Conservation (phyloP, 1,139 yeast species). For the Waltiozyma sp. region DNA sequence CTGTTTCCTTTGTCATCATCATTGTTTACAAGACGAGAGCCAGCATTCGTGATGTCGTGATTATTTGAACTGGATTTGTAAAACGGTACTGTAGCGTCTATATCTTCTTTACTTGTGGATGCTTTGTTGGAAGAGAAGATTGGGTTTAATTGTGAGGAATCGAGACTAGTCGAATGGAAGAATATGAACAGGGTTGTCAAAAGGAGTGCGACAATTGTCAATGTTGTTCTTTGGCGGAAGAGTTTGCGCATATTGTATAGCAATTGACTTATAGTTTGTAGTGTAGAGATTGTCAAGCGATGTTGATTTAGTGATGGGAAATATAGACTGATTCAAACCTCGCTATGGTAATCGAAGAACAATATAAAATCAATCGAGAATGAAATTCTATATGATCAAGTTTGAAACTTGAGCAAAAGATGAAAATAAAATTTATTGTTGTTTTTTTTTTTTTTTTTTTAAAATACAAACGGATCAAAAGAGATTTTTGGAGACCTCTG, state of each 20-base stretch:
- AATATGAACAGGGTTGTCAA: background rate
- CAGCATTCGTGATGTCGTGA: slow-evolving; percentile 5
- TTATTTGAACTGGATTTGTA: slow-evolving; percentile 8
- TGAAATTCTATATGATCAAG: no score
- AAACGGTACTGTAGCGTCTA: slow-evolving; percentile 15
- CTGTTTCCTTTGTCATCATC: slow-evolving; percentile 5
- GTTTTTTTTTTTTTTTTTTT: no score
- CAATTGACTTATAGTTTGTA: background rate
- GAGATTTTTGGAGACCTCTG: no score
- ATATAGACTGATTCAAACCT: no score
- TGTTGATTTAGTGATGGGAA: no score
- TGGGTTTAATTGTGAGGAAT: background rate
- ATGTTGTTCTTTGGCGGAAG: background rate
- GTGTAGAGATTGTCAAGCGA: background rate
- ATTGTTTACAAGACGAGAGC: slow-evolving; percentile 2
- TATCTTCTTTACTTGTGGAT: background rate
- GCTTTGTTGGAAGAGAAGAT: background rate
- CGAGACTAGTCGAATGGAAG: background rate
- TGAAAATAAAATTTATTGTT: no score
- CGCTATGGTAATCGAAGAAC: no score
- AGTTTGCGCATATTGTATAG: background rate
- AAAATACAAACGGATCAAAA: no score
- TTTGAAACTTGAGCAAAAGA: no score
- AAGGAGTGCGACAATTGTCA: background rate
- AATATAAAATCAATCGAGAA: no score